Evolutionary conservation across 1,284 basidiomycete species (phyloP), one percentile per base, ranked within the genome.

Genomic region (Entoloma clypeatum): DNA sequence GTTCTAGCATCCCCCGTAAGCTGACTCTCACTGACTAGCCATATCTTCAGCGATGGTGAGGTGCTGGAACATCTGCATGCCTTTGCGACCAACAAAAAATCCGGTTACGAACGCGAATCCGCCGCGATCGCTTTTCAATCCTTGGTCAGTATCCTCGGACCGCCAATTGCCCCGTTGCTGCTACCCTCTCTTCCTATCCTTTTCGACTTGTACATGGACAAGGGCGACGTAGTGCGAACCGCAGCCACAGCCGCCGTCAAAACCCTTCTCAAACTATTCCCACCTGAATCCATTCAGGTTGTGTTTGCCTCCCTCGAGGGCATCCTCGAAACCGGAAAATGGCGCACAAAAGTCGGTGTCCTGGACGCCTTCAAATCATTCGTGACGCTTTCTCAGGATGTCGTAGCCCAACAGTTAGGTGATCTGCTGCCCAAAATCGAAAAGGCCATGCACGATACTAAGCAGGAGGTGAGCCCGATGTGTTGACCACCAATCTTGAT

Each of bases 381-480:
- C 49, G 84, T 88, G 35, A 69, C 71, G 30, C 72, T 77, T 8
- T 79, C 88, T 13, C 81, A 79, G 55, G 90, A 93, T 49, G 80
- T 81, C 55, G 85, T 98, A 40, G 93, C 92, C 30, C 79, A 81
- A 39, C 83, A 95, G 60, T 73, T 99, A 26, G 93, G 82, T 13
- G 69, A 74, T 25, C 80, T 91, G 34, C 79, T 98, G 36, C 95
- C 94, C 10, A 84, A 84, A 55, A 81, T 99, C 21, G 93, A 96
- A 60, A 71, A 69, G 35, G 83, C 92, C 9, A 95, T 99, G 93
- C 92, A 96, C 62, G 95, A 99, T 66, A 98, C 95, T 52, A 99
- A 98, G 67, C 68, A 81, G 52, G 95, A 99, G 76, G 92, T 92
- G 42, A 48, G 71, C 57, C 19, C n/a, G n/a, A n/a, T n/a, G n/a